Evolutionary conservation across 1,284 basidiomycete genomes (phyloP).

Genomic region (Ceraceosorus bombacis): DNA sequence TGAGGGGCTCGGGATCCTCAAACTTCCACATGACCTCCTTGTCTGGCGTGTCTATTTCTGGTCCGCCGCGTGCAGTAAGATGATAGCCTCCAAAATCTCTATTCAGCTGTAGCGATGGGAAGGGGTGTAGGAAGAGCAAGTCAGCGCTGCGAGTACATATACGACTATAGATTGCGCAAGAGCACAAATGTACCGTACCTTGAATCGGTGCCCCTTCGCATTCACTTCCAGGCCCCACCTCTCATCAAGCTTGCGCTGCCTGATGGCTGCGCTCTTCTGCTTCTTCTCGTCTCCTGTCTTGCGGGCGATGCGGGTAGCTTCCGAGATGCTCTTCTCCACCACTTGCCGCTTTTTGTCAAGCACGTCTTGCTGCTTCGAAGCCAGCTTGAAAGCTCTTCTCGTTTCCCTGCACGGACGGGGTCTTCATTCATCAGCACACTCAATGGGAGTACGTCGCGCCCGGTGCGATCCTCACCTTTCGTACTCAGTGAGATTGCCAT

Average conservation of each 20-base stretch:
- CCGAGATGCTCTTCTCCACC: slow-evolving; percentile 52
- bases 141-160: no score
- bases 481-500: slow-evolving; percentile 58
- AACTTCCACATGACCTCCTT: slow-evolving; percentile 54
- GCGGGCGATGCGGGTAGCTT: slow-evolving; percentile 56
- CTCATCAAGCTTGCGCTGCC: slow-evolving; percentile 61
- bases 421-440: no score
- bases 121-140: no score
- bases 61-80: slow-evolving; percentile 52
- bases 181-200: slow-evolving; percentile 28
- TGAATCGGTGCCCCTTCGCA: slow-evolving; percentile 56
- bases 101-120: slow-evolving; percentile 52
- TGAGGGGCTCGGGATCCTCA: slow-evolving; percentile 54
- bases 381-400: slow-evolving; percentile 54
- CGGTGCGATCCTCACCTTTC: slow-evolving; percentile 41
- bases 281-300: slow-evolving; percentile 62
- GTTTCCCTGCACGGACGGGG: slow-evolving; percentile 46
- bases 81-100: slow-evolving; percentile 55
- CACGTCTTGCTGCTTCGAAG: slow-evolving; percentile 56
- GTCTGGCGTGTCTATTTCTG: slow-evolving; percentile 56
- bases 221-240: slow-evolving; percentile 57
- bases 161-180: background rate
- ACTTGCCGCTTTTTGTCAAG: slow-evolving; percentile 56
- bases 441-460: no score
- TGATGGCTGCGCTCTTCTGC: slow-evolving; percentile 56